Conservation (phyloP, 2,329 filamentous ascomycete genomes). For the Elsinoe batatas region DNA sequence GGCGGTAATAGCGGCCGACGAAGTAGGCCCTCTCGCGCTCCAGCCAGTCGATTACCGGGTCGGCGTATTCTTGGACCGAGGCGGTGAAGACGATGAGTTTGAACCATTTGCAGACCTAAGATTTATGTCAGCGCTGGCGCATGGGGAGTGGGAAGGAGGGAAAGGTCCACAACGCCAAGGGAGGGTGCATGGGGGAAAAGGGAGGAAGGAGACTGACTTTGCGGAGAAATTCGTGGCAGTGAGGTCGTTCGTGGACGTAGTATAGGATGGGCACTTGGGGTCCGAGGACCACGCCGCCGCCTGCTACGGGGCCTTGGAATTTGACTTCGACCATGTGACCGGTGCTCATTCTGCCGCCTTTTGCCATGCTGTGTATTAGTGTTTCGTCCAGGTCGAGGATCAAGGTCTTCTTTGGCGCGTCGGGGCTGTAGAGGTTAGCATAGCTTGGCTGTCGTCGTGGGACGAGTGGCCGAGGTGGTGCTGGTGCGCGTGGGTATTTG, state of each 20-base stretch:
- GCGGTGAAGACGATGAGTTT: slow-evolving; percentile 95
- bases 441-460: slow-evolving; percentile 86
- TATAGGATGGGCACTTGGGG: slow-evolving; percentile 95
- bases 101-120: slow-evolving; percentile 96
- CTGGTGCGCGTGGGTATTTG: slow-evolving; percentile 81
- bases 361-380: slow-evolving; percentile 94
- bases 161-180: no score
- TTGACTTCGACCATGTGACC: slow-evolving; percentile 98
- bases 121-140: no score
- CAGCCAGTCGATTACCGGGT: slow-evolving; percentile 97
- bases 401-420: slow-evolving; percentile 74
- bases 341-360: slow-evolving; percentile 87
- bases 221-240: slow-evolving; percentile 92
- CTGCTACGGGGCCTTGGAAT: slow-evolving; percentile 43
- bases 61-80: slow-evolving; percentile 95
- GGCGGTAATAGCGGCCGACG: slow-evolving; percentile 82
- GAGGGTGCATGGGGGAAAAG: no score
- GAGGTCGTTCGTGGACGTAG: slow-evolving; percentile 95
- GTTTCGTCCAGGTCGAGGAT: slow-evolving; percentile 96
- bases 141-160: no score
- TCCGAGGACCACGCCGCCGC: slow-evolving; percentile 57
- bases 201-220: no score
- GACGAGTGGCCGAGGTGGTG: slow-evolving; percentile 80
- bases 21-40: slow-evolving; percentile 97
- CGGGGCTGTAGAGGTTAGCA: slow-evolving; percentile 48